Evolutionary conservation across 495 filamentous ascomycete genomes (phyloP).

Genomic region (Xylaria sp.): DNA sequence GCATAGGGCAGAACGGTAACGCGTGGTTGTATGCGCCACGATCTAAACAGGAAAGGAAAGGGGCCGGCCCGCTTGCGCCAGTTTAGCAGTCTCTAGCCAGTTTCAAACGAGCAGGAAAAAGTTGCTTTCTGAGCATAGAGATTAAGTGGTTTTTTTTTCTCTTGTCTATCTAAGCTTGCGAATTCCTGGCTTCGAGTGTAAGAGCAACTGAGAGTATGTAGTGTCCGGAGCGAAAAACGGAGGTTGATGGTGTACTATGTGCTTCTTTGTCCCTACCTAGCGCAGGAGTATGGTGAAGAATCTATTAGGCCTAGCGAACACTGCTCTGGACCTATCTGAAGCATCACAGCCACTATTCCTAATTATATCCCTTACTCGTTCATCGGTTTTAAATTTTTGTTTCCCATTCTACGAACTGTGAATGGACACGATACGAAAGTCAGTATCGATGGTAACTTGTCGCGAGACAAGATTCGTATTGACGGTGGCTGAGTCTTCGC

Average conservation of each 20-base stretch:
- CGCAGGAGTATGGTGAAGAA: background rate
- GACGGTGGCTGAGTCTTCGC: slow-evolving; percentile 1
- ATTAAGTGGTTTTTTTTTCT: background rate
- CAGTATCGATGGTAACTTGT: background rate
- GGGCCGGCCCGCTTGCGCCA: background rate
- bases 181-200: background rate
- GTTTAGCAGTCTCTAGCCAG: background rate
- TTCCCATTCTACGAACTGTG: background rate
- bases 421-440: background rate
- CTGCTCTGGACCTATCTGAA: background rate
- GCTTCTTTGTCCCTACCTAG: background rate
- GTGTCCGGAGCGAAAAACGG: background rate
- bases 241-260: background rate
- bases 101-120: slow-evolving; percentile 4
- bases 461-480: slow-evolving; percentile 3
- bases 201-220: background rate
- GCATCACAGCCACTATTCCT: background rate
- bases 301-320: background rate
- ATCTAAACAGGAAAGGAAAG: background rate
- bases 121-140: background rate
- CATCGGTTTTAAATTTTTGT: background rate
- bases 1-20: background rate
- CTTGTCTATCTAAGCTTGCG: background rate
- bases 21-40: slow-evolving; percentile 7
- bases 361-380: slow-evolving; percentile 2